Base-by-base conservation (phyloP, 441 rosid genomes). In the Gossypium schwendimanii region DNA sequence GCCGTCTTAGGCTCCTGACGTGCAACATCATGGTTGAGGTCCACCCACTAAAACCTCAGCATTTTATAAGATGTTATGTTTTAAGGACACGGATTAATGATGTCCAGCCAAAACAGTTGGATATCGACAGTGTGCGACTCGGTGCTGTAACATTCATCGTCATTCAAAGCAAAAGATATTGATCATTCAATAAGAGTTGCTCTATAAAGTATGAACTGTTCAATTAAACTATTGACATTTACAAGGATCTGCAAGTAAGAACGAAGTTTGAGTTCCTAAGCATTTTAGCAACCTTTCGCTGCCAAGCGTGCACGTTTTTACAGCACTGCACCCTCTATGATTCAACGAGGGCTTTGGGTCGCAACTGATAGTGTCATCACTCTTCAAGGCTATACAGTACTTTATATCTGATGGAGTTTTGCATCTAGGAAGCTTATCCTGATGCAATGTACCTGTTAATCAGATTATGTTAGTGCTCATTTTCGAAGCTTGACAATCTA, bases 401-500 rank as follows among this genome's bases (percentile, higher is more conserved):
- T 63, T 68, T 24, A 12, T 45, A 18, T 2, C 55, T 6, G 3
- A 33, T 23, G 0, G 45, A 24, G 4, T 68, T 73, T 10, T 53
- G 71, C 83, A 68, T 11, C 63, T 69, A 20, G 50, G 14, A 60
- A 77, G 20, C 61, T 50, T 26, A 47, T 47, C 28, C 60, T 1
- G 68, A 57, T 18, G 63, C 31, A 63, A 71, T n/a, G 14, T 21
- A 6, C 41, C 64, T 44, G 71, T 24, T 63, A 67, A 49, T 4
- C 36, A 17, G 52, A 58, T 55, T 23, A 54, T 71, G 69, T 60
- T 47, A 75, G 24, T 59, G 73, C 21, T 85, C 85, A 3, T 87
- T 81, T 86, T 95, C 99, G 23, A 89, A 89, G 83, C 87, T 95
- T 36, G 92, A 83, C 77, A 95, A 78, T 1, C 92, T 86, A 23